Conservation (phyloP, 331 rosid species). For the Rhamnella rubrinervis region DNA sequence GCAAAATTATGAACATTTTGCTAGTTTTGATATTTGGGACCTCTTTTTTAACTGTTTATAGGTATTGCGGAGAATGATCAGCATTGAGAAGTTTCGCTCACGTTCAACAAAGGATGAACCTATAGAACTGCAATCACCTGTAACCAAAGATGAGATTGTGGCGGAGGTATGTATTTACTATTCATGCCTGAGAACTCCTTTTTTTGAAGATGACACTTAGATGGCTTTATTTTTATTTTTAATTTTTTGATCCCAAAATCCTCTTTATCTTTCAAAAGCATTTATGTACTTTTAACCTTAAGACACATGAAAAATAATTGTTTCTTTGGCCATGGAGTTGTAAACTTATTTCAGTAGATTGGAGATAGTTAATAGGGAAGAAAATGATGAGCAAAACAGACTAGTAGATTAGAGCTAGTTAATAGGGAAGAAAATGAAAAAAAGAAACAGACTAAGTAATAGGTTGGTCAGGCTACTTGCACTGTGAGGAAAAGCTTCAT, state of each 20-base stretch:
- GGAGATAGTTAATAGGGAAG: too few species aligned
- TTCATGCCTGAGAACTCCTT: not conserved
- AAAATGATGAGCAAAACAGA: too few species aligned
- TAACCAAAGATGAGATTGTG: constrained; percentile 46
- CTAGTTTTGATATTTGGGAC: not conserved
- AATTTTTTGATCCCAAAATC: not conserved
- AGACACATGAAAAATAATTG: too few species aligned
- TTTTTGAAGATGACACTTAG: not conserved
- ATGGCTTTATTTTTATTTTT: not conserved
- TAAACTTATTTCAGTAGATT: too few species aligned
- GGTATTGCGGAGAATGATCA: constrained; percentile 46
- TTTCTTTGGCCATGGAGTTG: too few species aligned
- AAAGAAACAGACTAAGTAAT: not conserved
- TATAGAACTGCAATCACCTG: constrained; percentile 40
- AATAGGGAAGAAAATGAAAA: not conserved
- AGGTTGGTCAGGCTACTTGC: not conserved
- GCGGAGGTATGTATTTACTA: constrained; percentile 38
- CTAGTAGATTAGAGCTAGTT: too few species aligned
- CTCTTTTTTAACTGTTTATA: constrained; percentile 13
- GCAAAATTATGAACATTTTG: constrained; percentile 2
- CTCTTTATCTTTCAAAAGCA: not conserved
- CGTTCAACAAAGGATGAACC: constrained; percentile 57
- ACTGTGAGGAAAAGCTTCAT: not conserved
- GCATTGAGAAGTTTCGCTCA: constrained; percentile 36
- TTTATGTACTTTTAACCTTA: not conserved